Conservation (phyloP, 2,329 filamentous ascomycete genomes). For the Penicillium occitanis region DNA sequence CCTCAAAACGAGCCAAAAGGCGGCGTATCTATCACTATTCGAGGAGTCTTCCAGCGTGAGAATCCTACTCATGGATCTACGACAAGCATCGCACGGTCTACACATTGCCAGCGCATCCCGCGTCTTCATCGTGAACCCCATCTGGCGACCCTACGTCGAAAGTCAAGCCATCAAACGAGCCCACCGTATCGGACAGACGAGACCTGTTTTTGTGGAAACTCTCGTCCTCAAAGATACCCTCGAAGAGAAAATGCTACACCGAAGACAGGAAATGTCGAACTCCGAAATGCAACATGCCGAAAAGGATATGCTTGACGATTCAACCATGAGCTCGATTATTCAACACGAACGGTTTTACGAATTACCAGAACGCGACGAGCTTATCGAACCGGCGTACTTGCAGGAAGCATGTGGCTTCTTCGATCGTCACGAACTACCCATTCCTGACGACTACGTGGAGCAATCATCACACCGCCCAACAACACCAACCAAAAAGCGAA, state of each 20-base stretch:
- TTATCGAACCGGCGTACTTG: constrained; percentile 30
- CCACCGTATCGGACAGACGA: constrained; percentile 79
- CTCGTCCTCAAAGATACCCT: constrained; percentile 76
- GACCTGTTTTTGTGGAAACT: constrained; percentile 79
- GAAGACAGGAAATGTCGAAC: constrained; percentile 72
- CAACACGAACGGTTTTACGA: constrained; percentile 54
- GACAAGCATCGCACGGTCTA: constrained; percentile 81
- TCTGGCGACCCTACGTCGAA: constrained; percentile 79
- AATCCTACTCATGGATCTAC: constrained; percentile 88
- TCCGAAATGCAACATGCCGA: constrained; percentile 55
- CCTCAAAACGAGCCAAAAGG: constrained; percentile 62
- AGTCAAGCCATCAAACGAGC: constrained; percentile 90
- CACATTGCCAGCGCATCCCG: constrained; percentile 81
- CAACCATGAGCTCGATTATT: constrained; percentile 59
- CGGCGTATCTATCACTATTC: constrained; percentile 77
- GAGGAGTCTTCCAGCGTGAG: constrained; percentile 67
- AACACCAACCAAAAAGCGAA: constrained; percentile 19
- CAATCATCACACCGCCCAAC: neutral
- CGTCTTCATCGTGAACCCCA: constrained; percentile 86
- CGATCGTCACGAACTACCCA: constrained; percentile 38
- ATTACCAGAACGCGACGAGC: constrained; percentile 35
- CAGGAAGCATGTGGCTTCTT: constrained; percentile 37
- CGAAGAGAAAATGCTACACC: constrained; percentile 78
- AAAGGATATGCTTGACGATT: constrained; percentile 60
- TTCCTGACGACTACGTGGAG: constrained; percentile 33